Evolutionary conservation across 306 rosid species (phyloP).

Genomic region (Begonia masoniana): DNA sequence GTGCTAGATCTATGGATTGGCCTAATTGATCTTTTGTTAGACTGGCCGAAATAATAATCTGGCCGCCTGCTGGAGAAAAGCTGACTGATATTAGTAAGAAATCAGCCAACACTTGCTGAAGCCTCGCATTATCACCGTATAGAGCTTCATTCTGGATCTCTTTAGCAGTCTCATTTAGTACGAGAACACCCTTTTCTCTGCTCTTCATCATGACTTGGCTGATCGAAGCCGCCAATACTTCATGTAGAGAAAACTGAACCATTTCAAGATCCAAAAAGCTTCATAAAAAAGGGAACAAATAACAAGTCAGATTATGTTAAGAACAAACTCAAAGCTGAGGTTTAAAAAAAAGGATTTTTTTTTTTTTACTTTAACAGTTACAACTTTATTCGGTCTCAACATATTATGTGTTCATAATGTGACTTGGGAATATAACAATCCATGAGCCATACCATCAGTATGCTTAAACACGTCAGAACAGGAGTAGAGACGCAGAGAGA

Average conservation of each 20-base stretch:
- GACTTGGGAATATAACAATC: too few relatives aligned
- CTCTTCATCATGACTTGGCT: conserved; percentile 70
- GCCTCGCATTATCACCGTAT: conserved; percentile 74
- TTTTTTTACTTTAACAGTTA: too few relatives aligned
- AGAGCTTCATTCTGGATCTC: conserved; percentile 36
- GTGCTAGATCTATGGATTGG: conserved; percentile 69
- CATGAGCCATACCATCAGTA: too few relatives aligned
- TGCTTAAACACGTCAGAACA: too few relatives aligned
- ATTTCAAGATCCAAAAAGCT: conserved; percentile 82
- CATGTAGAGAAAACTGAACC: conserved; percentile 74
- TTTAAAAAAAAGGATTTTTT: neutral
- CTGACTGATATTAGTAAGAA: conserved; percentile 52
- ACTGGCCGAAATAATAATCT: conserved; percentile 40
- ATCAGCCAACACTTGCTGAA: conserved; percentile 80
- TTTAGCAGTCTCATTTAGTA: conserved; percentile 57
- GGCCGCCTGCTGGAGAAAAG: conserved; percentile 54
- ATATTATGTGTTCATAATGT: too few relatives aligned
- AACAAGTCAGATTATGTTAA: neutral
- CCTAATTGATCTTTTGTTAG: conserved; percentile 67
- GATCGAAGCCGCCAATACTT: conserved; percentile 51
- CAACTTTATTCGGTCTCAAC: too few relatives aligned
- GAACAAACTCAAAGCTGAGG: conserved; percentile 8
- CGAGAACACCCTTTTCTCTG: conserved; percentile 32
- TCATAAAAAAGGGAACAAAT: conserved; percentile 14
- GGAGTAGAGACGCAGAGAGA: too few relatives aligned